Evolutionary conservation across 1,139 yeast genomes (phyloP).

Genomic region (Arxiozyma slooffiae): DNA sequence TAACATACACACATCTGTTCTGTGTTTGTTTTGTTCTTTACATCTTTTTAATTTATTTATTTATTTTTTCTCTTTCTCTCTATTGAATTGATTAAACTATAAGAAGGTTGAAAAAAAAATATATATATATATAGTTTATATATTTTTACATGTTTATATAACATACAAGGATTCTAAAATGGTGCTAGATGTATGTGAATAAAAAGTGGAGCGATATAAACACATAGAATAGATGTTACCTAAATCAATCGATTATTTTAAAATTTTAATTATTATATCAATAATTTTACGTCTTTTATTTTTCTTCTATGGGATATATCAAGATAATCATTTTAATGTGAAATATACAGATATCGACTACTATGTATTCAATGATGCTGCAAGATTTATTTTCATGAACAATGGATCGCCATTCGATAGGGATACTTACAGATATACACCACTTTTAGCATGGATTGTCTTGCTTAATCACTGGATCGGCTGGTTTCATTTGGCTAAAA

Average conservation of each 20-base stretch:
- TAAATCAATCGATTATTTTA: background rate
- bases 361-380: slow-evolving; percentile 86
- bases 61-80: no score
- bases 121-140: no score
- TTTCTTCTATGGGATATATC: slow-evolving; percentile 76
- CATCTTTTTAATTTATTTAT: no score
- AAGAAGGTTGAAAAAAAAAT: no score
- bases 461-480: slow-evolving; percentile 51
- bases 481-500: slow-evolving; percentile 62
- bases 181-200: no score
- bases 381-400: slow-evolving; percentile 47
- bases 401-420: slow-evolving; percentile 69
- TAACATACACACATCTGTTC: no score
- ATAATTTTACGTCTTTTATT: slow-evolving; percentile 31
- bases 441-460: slow-evolving; percentile 74
- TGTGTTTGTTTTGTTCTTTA: no score
- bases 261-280: background rate
- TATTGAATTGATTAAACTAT: no score
- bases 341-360: slow-evolving; percentile 92
- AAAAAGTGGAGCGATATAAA: background rate
- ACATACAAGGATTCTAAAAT: no score
- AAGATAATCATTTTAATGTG: slow-evolving; percentile 69
- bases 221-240: background rate
- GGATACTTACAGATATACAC: slow-evolving; percentile 90
- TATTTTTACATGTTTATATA: no score